A percentile compares a stretch with the other conserved stretches of the same genome.
Conservation (phyloP, 768 basidiomycete genomes). For the Termitomyces sp. region DNA sequence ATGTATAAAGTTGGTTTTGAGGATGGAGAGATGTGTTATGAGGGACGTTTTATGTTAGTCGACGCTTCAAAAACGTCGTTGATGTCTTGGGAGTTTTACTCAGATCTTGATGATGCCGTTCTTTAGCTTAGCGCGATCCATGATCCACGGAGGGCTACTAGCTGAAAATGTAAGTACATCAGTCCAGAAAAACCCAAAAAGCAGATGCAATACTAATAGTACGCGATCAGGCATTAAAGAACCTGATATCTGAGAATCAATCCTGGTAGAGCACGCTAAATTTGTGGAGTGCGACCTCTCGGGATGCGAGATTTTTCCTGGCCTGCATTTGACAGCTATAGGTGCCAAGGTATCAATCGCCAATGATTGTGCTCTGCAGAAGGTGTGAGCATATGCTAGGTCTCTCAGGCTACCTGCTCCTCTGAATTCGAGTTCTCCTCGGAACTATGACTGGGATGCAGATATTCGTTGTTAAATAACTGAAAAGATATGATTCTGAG, state of each 20-base stretch:
- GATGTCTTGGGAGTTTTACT: neutral
- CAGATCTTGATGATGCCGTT: neutral
- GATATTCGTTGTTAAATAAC: too few relatives aligned
- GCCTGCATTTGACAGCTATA: neutral
- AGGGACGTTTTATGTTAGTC: neutral
- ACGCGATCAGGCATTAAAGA: neutral
- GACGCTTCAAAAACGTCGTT: neutral
- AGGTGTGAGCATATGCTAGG: neutral
- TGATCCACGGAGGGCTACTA: neutral
- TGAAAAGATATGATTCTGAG: too few relatives aligned
- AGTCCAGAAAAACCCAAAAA: neutral
- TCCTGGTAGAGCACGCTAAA: neutral
- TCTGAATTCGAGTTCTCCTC: neutral
- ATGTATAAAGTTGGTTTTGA: neutral
- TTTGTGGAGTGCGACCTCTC: neutral
- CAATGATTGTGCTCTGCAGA: neutral
- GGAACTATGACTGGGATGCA: neutral
- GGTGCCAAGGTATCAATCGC: neutral
- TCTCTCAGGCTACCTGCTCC: neutral
- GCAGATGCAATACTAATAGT: neutral
- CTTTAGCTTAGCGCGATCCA: neutral
- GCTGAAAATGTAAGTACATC: neutral
- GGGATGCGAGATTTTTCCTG: neutral
- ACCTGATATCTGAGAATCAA: too few relatives aligned
- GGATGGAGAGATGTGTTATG: neutral